Percentiles rank a stretch among this genome's conserved stretches.
Evolutionary conservation across 768 basidiomycete species (phyloP).

Genomic region (Brasilioporus rufonigricans): DNA sequence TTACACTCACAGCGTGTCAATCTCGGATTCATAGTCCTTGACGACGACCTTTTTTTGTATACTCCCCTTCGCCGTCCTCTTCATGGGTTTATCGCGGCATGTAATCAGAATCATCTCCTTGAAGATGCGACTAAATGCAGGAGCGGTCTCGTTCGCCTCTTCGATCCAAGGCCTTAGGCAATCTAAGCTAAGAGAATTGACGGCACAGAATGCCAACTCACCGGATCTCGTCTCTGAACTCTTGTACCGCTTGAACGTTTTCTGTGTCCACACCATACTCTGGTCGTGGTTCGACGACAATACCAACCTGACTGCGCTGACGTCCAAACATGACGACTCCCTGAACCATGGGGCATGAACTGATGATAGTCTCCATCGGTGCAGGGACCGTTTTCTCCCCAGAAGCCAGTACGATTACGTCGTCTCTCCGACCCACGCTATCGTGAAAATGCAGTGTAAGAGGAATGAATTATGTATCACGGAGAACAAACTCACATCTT

Average conservation of each 20-base stretch:
- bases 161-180: slow-evolving; percentile 36
- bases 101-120: slow-evolving; percentile 53
- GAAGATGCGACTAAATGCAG: slow-evolving; percentile 42
- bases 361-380: slow-evolving; percentile 27
- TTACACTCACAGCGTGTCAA: slow-evolving; percentile 19
- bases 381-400: slow-evolving; percentile 34
- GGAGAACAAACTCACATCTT: slow-evolving; percentile 4
- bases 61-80: slow-evolving; percentile 34
- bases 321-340: slow-evolving; percentile 32
- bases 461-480: not conserved
- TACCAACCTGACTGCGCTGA: slow-evolving; percentile 26
- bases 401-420: slow-evolving; percentile 30
- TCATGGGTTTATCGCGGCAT: slow-evolving; percentile 37
- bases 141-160: slow-evolving; percentile 39
- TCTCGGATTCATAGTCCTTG: slow-evolving; percentile 27
- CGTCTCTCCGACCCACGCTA: slow-evolving; percentile 38
- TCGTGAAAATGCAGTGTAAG: not conserved
- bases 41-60: slow-evolving; percentile 16
- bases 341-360: slow-evolving; percentile 16
- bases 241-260: slow-evolving; percentile 1
- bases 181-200: not conserved
- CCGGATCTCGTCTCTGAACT: slow-evolving; percentile 25
- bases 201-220: not conserved
- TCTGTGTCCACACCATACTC: slow-evolving; percentile 9
- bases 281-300: slow-evolving; percentile 28